phyloP scores from a whole-genome alignment of 441 rosid species.

The Brassica balearica region DNA sequence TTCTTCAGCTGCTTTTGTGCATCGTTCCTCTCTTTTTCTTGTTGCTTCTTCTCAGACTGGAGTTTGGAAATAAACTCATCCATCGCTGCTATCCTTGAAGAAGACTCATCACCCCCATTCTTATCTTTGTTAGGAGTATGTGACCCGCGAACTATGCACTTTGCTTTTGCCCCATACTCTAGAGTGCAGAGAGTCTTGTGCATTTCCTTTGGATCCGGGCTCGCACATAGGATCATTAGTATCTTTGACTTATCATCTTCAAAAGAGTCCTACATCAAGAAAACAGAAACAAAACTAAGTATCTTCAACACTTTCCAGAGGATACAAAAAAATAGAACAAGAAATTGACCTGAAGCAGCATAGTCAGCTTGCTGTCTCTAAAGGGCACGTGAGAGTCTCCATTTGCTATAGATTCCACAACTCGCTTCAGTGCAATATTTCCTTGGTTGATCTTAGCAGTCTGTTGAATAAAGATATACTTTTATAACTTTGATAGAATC shows the following conservation, averaged over 20 bases:
- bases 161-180: constrained; percentile 98
- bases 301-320: constrained; percentile 19
- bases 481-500: constrained; percentile 18
- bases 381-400: constrained; percentile 99
- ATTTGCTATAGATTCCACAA: constrained; percentile 97
- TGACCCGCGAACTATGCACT: constrained; percentile 93
- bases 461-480: constrained; percentile 50
- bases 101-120: constrained; percentile 64
- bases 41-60: constrained; percentile 83
- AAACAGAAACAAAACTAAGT: constrained; percentile 17
- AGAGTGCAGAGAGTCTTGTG: constrained; percentile 96
- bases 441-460: constrained; percentile 98
- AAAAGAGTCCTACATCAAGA: constrained; percentile 78
- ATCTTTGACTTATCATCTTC: constrained; percentile 97
- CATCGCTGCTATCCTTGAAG: constrained; percentile 84
- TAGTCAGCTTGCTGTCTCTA: constrained; percentile 94
- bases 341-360: constrained; percentile 83
- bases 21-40: constrained; percentile 80
- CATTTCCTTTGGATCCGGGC: constrained; percentile 93
- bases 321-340: neutral
- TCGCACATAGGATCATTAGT: constrained; percentile 93
- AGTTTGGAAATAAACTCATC: constrained; percentile 86
- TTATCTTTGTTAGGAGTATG: constrained; percentile 76
- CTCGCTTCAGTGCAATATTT: constrained; percentile 89
- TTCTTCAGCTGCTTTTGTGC: constrained; percentile 72